These are phyloP conservation scores for Fragaria iinumae DNA, from an alignment of 306 rosid genomes.

Conservation along the genomic window DNA sequence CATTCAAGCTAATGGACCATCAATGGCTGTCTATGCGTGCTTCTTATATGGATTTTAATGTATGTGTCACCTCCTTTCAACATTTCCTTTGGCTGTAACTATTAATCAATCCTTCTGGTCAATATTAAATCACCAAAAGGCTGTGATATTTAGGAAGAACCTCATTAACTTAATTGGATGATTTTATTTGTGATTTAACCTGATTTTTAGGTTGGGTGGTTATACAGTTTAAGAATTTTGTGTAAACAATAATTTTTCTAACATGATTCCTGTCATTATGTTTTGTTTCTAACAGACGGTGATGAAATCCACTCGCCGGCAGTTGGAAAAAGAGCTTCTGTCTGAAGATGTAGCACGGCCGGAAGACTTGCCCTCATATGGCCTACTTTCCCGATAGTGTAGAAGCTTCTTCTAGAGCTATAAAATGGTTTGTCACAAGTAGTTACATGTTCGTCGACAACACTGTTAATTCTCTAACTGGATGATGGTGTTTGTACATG, in stretches of 20 bases:
- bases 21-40: constrained; percentile 98
- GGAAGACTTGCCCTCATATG: constrained; percentile 85
- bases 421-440: constrained; percentile 26
- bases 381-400: constrained; percentile 66
- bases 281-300: constrained; percentile 59
- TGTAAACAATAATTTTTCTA: constrained; percentile 23
- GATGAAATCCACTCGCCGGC: constrained; percentile 92
- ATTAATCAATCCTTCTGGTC: not conserved
- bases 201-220: not conserved
- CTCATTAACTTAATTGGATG: not conserved
- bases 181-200: not conserved
- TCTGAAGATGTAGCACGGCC: constrained; percentile 65
- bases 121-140: not conserved
- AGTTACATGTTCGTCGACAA: constrained; percentile 17
- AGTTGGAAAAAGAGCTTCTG: constrained; percentile 91
- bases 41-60: constrained; percentile 98
- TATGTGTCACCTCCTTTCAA: constrained; percentile 43
- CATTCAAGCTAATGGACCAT: constrained; percentile 97
- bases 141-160: not conserved
- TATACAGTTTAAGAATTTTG: not conserved
- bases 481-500: constrained; percentile 52
- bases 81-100: not conserved
- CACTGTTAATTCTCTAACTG: constrained; percentile 25
- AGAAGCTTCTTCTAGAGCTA: constrained; percentile 20
- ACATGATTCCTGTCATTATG: constrained; percentile 4